phyloP scores from a whole-genome alignment of 2,329 filamentous ascomycete genomes.

The Pyrenochaeta sp. region DNA sequence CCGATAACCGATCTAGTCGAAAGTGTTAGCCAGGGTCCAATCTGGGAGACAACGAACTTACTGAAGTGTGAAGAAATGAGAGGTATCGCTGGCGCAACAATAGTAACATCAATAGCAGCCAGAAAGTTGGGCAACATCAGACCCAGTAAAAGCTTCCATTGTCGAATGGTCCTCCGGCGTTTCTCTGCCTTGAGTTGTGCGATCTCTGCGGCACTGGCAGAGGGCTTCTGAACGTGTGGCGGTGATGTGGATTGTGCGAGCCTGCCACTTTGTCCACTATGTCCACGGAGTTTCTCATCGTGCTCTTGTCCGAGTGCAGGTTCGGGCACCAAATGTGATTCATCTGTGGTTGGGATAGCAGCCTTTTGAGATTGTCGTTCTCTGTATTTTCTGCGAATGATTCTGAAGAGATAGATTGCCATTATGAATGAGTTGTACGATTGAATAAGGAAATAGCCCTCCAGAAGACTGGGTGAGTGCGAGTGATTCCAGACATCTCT shows the following conservation, averaged over 20 bases:
- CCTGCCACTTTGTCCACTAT: no score
- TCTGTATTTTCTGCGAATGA: slow-evolving; percentile 29
- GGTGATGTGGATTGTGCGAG: neutral
- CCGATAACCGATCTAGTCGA: slow-evolving; percentile 61
- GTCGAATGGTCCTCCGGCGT: slow-evolving; percentile 51
- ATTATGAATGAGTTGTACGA: no score
- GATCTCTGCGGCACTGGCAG: slow-evolving; percentile 17
- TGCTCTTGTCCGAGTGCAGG: slow-evolving; percentile 4
- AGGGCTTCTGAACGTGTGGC: slow-evolving; percentile 11
- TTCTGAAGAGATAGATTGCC: slow-evolving; percentile 37
- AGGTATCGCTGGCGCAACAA: slow-evolving; percentile 66
- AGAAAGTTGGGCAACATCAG: slow-evolving; percentile 68
- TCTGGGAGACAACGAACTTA: no score
- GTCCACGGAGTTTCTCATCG: neutral
- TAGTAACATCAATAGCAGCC: slow-evolving; percentile 69
- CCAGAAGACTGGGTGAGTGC: no score
- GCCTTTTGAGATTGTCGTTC: slow-evolving; percentile 31
- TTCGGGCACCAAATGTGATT: slow-evolving; percentile 33
- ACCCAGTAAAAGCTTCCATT: slow-evolving; percentile 67
- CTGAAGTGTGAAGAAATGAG: slow-evolving; percentile 71
- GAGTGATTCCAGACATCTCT: neutral
- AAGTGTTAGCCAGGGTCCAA: no score
- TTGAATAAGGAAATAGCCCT: no score
- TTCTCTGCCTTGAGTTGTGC: slow-evolving; percentile 18
- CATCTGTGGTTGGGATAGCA: slow-evolving; percentile 28